Conservation (phyloP, 2,329 filamentous ascomycete genomes). For the Thielaviopsis musarum region DNA sequence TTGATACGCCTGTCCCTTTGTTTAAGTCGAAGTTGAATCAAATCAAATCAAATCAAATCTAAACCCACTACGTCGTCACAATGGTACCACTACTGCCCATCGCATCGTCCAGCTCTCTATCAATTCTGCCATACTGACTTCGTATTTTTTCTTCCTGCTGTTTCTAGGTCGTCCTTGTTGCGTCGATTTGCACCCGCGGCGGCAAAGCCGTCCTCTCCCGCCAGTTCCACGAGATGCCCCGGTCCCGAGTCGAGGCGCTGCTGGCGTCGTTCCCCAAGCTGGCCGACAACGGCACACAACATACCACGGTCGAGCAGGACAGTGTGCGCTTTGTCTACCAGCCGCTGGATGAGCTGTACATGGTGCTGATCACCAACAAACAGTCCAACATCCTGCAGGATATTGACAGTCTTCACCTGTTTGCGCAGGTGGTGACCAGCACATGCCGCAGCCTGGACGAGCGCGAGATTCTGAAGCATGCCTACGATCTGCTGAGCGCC, state of each 20-base stretch:
- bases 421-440: slow-evolving; percentile 91
- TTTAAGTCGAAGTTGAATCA: not conserved
- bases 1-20: no score
- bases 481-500: slow-evolving; percentile 87
- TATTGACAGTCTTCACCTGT: slow-evolving; percentile 94
- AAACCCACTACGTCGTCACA: not conserved
- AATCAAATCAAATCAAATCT: not conserved
- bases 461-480: slow-evolving; percentile 84
- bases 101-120: not conserved
- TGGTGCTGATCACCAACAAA: slow-evolving; percentile 97
- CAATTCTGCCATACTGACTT: not conserved
- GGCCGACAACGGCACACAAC: slow-evolving; percentile 86
- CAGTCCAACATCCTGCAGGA: slow-evolving; percentile 99
- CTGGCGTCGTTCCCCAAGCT: slow-evolving; percentile 96
- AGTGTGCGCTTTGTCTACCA: slow-evolving; percentile 99
- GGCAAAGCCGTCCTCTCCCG: slow-evolving; percentile 96
- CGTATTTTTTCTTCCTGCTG: slow-evolving; percentile 14
- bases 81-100: not conserved
- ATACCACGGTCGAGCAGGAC: slow-evolving; percentile 97
- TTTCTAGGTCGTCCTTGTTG: slow-evolving; percentile 86
- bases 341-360: slow-evolving; percentile 96
- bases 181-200: slow-evolving; percentile 95
- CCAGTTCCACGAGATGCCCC: slow-evolving; percentile 94
- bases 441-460: slow-evolving; percentile 95
- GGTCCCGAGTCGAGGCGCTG: slow-evolving; percentile 89